A percentile compares a stretch with the other conserved stretches of the same genome.
phyloP scores from a whole-genome alignment of 2,329 filamentous ascomycete species.

The Dichotomopilus funicola region DNA sequence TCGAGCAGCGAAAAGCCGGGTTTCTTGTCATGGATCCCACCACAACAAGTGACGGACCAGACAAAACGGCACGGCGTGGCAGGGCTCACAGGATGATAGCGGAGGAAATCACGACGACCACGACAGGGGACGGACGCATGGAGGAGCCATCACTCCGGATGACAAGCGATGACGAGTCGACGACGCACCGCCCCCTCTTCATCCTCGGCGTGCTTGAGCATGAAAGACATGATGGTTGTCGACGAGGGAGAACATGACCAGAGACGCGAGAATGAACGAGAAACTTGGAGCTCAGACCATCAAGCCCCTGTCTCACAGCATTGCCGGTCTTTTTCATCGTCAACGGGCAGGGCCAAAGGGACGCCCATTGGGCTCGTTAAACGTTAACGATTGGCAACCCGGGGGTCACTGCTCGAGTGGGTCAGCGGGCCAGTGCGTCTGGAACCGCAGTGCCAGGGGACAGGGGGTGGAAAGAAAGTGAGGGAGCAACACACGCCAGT shows the following conservation, averaged over 20 bases:
- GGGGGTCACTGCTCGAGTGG: conserved; percentile 8
- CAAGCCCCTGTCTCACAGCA: conserved; percentile 14
- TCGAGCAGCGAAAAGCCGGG: no score
- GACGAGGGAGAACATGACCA: background rate
- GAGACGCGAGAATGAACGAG: background rate
- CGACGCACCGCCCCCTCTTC: no score
- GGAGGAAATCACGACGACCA: no score
- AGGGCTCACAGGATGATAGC: no score
- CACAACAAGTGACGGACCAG: no score
- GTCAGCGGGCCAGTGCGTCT: conserved; percentile 21
- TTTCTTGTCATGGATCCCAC: no score
- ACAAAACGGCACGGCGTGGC: no score
- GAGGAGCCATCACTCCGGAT: no score
- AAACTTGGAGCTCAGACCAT: conserved; percentile 17
- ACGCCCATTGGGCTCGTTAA: conserved; percentile 13
- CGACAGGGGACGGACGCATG: no score
- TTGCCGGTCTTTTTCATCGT: conserved; percentile 13
- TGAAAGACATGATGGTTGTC: no score
- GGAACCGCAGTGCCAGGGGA: conserved; percentile 2
- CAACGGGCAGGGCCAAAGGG: conserved; percentile 19
- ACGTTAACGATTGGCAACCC: conserved; percentile 9
- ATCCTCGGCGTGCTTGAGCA: no score
- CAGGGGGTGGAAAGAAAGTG: conserved; percentile 4
- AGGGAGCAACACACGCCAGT: background rate
- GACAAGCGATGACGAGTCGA: no score